A percentile compares a stretch with the other conserved stretches of the same genome.
Conservation (phyloP, 2,329 filamentous ascomycete genomes). For the Diaporthe longicolla region DNA sequence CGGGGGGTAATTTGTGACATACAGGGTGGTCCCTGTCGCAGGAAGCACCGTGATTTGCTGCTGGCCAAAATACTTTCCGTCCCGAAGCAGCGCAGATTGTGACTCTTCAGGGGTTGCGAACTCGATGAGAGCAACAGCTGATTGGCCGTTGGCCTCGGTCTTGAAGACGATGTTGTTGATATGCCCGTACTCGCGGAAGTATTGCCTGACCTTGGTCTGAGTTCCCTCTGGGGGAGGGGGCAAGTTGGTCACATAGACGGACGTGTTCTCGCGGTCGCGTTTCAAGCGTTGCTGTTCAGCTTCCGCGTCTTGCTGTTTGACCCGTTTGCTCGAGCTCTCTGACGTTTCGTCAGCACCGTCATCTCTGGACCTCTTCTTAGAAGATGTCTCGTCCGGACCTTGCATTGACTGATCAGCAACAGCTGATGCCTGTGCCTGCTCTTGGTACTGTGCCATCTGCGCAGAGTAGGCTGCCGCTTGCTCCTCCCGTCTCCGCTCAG, state of each 20-base stretch:
- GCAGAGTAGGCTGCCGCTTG: conserved; percentile 70
- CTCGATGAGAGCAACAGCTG: conserved; percentile 83
- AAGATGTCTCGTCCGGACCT: conserved; percentile 52
- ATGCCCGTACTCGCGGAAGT: conserved; percentile 91
- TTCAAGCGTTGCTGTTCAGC: conserved; percentile 64
- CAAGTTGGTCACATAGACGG: conserved; percentile 84
- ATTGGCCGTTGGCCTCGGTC: conserved; percentile 70
- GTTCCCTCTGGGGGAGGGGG: conserved; percentile 80
- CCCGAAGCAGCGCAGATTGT: conserved; percentile 82
- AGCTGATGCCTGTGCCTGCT: conserved; percentile 51
- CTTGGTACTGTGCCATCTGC: conserved; percentile 57
- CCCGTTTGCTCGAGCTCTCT: conserved; percentile 76
- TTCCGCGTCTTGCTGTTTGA: conserved; percentile 61
- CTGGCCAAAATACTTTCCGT: conserved; percentile 84
- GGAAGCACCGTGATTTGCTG: conserved; percentile 80
- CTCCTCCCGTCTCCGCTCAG: conserved; percentile 76
- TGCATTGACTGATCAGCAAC: conserved; percentile 51
- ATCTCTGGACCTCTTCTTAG: conserved; percentile 82
- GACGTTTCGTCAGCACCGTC: conserved; percentile 63
- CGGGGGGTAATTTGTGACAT: conserved; percentile 90
- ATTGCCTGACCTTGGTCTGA: conserved; percentile 83
- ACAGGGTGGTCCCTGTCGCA: conserved; percentile 85
- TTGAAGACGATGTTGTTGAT: conserved; percentile 83
- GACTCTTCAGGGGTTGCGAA: conserved; percentile 87
- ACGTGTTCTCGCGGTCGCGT: conserved; percentile 92